Conservation (phyloP, 2,329 filamentous ascomycete species). For the Cucurbitaria berberidis region DNA sequence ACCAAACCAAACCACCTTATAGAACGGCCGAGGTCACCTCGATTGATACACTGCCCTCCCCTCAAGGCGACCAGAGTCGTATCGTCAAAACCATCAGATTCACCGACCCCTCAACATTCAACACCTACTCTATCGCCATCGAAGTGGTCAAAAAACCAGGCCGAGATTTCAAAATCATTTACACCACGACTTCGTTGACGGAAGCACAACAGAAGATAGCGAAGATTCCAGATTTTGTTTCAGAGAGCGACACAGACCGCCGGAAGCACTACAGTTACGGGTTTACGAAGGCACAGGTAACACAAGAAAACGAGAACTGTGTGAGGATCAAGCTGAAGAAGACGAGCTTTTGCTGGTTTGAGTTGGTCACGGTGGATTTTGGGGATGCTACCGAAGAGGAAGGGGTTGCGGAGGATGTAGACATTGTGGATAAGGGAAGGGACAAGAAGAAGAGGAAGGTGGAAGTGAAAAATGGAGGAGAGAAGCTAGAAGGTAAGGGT, state of each 20-base stretch:
- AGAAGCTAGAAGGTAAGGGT: neutral
- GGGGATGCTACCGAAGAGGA: too few species aligned
- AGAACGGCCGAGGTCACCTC: neutral
- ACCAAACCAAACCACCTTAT: neutral
- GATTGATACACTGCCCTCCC: neutral
- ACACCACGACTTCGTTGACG: neutral
- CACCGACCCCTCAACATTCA: neutral
- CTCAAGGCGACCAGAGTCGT: neutral
- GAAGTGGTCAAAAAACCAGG: neutral
- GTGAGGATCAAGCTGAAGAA: neutral
- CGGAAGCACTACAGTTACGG: neutral
- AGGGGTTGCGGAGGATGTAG: too few species aligned
- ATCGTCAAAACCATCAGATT: neutral
- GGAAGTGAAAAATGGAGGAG: neutral
- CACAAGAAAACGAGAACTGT: neutral
- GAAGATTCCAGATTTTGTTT: neutral
- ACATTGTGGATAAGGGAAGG: neutral
- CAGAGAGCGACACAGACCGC: neutral
- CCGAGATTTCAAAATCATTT: neutral
- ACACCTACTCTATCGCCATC: neutral
- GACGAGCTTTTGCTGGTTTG: neutral
- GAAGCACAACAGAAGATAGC: neutral
- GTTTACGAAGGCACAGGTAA: neutral
- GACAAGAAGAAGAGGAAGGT: neutral
- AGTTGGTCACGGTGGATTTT: neutral